These are phyloP conservation scores for Citeromyces hawaiiensis DNA, from an alignment of 1,139 yeast genomes.

Conservation along the genomic window DNA sequence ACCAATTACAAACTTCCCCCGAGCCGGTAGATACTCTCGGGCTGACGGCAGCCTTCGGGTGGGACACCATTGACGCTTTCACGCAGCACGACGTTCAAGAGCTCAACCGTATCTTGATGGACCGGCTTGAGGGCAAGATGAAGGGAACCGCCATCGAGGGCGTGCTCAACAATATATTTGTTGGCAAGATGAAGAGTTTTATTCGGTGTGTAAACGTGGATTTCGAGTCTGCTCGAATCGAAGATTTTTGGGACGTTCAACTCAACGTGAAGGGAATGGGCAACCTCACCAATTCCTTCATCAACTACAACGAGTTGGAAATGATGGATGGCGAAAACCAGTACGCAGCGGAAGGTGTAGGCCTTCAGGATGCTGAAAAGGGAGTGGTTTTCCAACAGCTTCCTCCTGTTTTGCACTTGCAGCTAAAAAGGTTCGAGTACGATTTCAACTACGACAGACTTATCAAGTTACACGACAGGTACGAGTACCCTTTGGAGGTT, in stretches of 20 bases:
- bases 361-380: constrained; percentile 91
- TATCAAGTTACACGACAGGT: constrained; percentile 84
- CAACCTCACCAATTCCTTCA: constrained; percentile 62
- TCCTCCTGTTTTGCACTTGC: constrained; percentile 89
- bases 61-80: constrained; percentile 94
- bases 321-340: constrained; percentile 89
- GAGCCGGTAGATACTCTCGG: constrained; percentile 78
- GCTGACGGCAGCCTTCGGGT: constrained; percentile 85
- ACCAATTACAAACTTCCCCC: constrained; percentile 56
- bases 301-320: constrained; percentile 81
- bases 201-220: constrained; percentile 92
- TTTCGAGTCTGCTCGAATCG: constrained; percentile 82
- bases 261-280: constrained; percentile 79
- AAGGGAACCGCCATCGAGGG: constrained; percentile 81
- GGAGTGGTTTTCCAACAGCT: constrained; percentile 87
- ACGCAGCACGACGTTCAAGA: constrained; percentile 98
- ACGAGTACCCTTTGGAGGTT: constrained; percentile 77
- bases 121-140: constrained; percentile 83
- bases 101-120: constrained; percentile 90
- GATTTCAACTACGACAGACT: constrained; percentile 84
- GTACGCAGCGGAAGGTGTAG: constrained; percentile 85
- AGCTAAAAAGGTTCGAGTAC: constrained; percentile 86
- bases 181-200: constrained; percentile 93
- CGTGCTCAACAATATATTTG: constrained; percentile 69
- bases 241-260: constrained; percentile 98